Conservation (phyloP, 768 basidiomycete genomes). For the Mycena maculata region DNA sequence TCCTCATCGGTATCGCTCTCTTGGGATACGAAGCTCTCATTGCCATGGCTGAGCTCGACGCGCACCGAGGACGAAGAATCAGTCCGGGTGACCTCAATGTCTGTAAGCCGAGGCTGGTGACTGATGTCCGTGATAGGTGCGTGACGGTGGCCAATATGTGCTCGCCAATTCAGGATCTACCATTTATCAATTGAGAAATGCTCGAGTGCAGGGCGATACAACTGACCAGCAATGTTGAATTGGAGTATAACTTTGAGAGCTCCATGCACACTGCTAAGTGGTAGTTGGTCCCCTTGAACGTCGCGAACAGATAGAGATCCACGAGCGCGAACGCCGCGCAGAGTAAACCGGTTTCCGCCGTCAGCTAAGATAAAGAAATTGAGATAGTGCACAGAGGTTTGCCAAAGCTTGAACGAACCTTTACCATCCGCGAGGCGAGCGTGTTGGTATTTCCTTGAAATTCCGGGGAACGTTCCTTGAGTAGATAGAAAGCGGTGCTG, state of each 20-base stretch:
- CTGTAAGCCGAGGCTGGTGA: background rate
- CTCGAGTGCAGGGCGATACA: background rate
- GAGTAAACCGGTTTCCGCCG: slow-evolving; percentile 29
- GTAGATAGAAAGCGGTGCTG: slow-evolving; percentile 10
- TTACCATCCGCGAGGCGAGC: slow-evolving; percentile 3
- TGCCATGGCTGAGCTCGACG: background rate
- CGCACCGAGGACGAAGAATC: background rate
- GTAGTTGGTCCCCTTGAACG: slow-evolving; percentile 15
- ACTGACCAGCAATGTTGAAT: slow-evolving; percentile 20
- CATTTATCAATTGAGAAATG: background rate
- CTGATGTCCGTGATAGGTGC: background rate
- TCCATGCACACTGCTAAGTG: slow-evolving; percentile 22
- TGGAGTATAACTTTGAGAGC: slow-evolving; percentile 28
- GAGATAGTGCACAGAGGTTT: background rate
- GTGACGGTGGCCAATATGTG: slow-evolving; percentile 12
- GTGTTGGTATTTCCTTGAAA: slow-evolving; percentile 4
- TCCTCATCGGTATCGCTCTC: background rate
- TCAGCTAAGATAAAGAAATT: background rate
- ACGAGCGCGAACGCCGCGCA: slow-evolving; percentile 19
- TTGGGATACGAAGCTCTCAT: background rate
- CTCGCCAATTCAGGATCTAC: slow-evolving; percentile 22
- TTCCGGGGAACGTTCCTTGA: background rate
- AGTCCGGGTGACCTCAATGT: background rate
- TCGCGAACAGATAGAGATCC: slow-evolving; percentile 28
- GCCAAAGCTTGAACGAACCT: background rate